Evolutionary conservation across 208 protist genomes (phyloP), one percentile per base, ranked within the genome.

Genomic region (Leishmania arabica): DNA sequence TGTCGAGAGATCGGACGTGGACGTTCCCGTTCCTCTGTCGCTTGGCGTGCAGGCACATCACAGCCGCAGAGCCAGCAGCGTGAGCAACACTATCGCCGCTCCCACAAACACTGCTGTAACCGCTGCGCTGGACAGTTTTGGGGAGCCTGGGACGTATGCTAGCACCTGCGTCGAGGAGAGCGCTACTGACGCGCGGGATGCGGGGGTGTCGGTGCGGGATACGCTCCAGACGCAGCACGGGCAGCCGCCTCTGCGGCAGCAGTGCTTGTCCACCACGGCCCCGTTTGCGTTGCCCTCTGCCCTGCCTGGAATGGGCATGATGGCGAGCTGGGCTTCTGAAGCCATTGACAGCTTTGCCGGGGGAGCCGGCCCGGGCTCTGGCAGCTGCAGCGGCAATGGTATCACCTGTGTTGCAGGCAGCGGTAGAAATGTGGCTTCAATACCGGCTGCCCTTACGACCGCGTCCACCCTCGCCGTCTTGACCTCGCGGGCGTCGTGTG

Each of bases 111-210:
- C n/a, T 0, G 40, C 65, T 45, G 49, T 77, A 31, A 49, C 62
- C 13, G 58, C 62, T 15, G 21, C 45, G 45, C 68, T 79, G 17
- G 34, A 79, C 45, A 60, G 37, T 0, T 53, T 85, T 0, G 27
- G 62, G 15, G 82, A 85, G 53, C 34, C 62, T 2, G 82, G 81
- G 77, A 21, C 71, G 69, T 75, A 65, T 74, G 75, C 77, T 13
- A 64, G 82, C 15, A 53, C 40, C 49, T 79, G 71, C 71, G 74
- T 85, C 64, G 58, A 51, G 5, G 82, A 78, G 69, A 81, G 70
- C 51, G 76, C 64, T 3, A 31, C 24, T 21, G 77, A 64, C 24
- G 82, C 77, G 56, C 40, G 45, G 77, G 82, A 73, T 56, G 79
- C 82, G 70, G 74, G 76, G 77, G 21, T 45, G 62, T 54, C 77